Evolutionary conservation across 345 rosid species (phyloP).

Genomic region (Populus davidiana): DNA sequence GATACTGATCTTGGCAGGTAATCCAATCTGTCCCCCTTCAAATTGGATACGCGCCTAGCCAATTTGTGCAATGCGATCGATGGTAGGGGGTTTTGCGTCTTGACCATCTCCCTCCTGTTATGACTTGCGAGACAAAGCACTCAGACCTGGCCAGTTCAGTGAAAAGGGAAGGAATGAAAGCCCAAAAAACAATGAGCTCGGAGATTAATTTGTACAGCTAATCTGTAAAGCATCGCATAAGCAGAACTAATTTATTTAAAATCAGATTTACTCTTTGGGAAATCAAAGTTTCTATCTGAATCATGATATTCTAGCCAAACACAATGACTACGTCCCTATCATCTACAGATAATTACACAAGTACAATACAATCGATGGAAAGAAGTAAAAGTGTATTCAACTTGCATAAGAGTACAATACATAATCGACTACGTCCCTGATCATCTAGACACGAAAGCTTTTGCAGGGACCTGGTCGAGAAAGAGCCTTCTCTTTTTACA

Average conservation of each 20-base stretch:
- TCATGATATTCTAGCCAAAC: background rate
- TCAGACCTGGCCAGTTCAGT: too few relatives aligned
- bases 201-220: background rate
- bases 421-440: too few relatives aligned
- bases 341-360: background rate
- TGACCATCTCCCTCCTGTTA: too few relatives aligned
- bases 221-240: background rate
- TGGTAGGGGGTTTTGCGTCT: too few relatives aligned
- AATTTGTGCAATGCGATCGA: too few relatives aligned
- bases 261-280: background rate
- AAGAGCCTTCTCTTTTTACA: constrained; percentile 6
- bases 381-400: background rate
- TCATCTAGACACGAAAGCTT: background rate
- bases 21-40: too few relatives aligned
- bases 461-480: background rate
- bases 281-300: background rate
- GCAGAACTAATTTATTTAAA: background rate
- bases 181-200: background rate
- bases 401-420: too few relatives aligned
- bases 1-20: too few relatives aligned
- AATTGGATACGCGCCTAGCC: too few relatives aligned
- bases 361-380: background rate
- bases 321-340: background rate
- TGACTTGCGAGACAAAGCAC: too few relatives aligned
- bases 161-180: too few relatives aligned